Conservation (phyloP, 2,329 filamentous ascomycete genomes). For the Fusarium aywerte region DNA sequence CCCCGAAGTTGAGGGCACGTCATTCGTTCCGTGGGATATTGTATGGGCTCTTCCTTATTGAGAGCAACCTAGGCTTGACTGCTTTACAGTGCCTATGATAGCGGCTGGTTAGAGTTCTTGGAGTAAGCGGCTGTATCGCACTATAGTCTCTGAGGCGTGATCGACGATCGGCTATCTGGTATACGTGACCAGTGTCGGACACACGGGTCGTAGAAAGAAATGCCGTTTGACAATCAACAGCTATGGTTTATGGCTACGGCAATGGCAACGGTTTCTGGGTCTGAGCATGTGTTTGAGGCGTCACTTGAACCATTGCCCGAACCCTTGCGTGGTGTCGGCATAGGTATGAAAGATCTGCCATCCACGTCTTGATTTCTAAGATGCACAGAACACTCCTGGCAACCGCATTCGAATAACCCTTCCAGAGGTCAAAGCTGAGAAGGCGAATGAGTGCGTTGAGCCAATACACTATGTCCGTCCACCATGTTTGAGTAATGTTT, state of each 20-base stretch:
- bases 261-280: neutral
- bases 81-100: neutral
- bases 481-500: neutral
- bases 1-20: conserved; percentile 19
- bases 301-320: conserved; percentile 3
- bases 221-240: conserved; percentile 14
- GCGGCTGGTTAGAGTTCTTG: conserved; percentile 7
- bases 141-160: conserved; percentile 28
- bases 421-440: neutral
- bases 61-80: conserved; percentile 5
- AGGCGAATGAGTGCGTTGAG: neutral
- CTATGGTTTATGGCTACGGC: neutral
- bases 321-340: neutral
- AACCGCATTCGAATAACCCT: neutral
- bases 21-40: conserved; percentile 21
- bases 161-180: conserved; percentile 46
- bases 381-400: neutral
- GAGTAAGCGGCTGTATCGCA: neutral
- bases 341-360: neutral
- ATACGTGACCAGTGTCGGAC: conserved; percentile 26
- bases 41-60: conserved; percentile 1
- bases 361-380: neutral
- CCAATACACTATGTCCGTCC: neutral
- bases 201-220: conserved; percentile 24
- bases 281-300: conserved; percentile 2